phyloP scores from a whole-genome alignment of 2,329 filamentous ascomycete genomes.

The Aureobasidium melanogenum region DNA sequence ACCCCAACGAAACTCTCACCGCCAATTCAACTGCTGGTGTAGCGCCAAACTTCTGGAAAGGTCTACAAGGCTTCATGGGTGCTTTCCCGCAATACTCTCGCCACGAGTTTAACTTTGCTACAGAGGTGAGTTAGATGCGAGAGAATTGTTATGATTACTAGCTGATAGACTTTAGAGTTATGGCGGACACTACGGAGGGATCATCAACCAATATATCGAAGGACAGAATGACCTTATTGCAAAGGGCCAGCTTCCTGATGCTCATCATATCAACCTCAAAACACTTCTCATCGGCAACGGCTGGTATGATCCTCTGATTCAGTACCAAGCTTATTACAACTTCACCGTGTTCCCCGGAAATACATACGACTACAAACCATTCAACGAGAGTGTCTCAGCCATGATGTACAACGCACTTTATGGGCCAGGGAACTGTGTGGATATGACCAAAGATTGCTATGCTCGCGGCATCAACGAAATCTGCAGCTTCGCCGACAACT shows the following conservation, averaged over 20 bases:
- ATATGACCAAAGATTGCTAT: slow-evolving; percentile 48
- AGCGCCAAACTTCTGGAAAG: slow-evolving; percentile 53
- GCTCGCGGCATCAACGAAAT: slow-evolving; percentile 41
- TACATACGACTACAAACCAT: slow-evolving; percentile 47
- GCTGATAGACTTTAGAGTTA: slow-evolving; percentile 14
- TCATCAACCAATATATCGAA: slow-evolving; percentile 20
- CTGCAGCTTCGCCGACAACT: slow-evolving; percentile 47
- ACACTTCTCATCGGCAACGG: slow-evolving; percentile 43
- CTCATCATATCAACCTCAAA: slow-evolving; percentile 25
- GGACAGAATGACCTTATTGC: slow-evolving; percentile 13
- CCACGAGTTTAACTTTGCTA: slow-evolving; percentile 26
- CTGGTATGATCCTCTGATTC: slow-evolving; percentile 49
- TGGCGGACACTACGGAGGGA: slow-evolving; percentile 24
- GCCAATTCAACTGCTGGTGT: slow-evolving; percentile 45
- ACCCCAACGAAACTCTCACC: slow-evolving; percentile 41
- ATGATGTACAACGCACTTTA: slow-evolving; percentile 53
- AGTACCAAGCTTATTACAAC: slow-evolving; percentile 51
- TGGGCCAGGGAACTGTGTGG: slow-evolving; percentile 51
- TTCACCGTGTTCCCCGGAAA: slow-evolving; percentile 48
- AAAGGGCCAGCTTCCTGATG: slow-evolving; percentile 19
- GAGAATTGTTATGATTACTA: background rate
- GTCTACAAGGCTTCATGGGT: slow-evolving; percentile 54
- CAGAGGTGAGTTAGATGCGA: slow-evolving; percentile 11
- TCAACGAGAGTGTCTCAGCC: slow-evolving; percentile 40
- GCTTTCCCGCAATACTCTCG: slow-evolving; percentile 39